Conservation (phyloP, 1,284 basidiomycete species). For the Baeospora myosura region DNA sequence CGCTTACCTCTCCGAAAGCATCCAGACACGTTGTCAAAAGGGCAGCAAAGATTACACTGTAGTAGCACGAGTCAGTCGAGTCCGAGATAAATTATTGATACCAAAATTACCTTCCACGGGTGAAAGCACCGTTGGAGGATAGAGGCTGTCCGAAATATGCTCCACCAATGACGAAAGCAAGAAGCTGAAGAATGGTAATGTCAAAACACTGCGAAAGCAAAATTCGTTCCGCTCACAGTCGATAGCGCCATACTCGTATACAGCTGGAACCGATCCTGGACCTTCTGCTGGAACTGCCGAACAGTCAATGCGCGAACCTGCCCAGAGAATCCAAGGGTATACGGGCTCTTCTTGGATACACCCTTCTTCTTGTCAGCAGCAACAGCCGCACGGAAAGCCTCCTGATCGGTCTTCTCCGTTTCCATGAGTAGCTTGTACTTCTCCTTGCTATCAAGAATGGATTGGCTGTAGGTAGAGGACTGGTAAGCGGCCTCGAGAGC, state of each 20-base stretch:
- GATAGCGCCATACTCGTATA: conserved; percentile 61
- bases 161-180: conserved; percentile 73
- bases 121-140: conserved; percentile 78
- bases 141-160: conserved; percentile 69
- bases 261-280: conserved; percentile 82
- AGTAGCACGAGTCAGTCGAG: background rate
- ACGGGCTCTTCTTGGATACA: conserved; percentile 79
- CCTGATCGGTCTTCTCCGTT: conserved; percentile 59
- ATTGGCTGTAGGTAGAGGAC: conserved; percentile 42
- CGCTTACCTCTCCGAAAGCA: conserved; percentile 65
- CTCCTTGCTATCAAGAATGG: conserved; percentile 44
- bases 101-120: conserved; percentile 51
- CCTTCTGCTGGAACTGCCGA: conserved; percentile 70
- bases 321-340: conserved; percentile 73
- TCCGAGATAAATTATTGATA: background rate
- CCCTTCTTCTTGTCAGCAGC: conserved; percentile 76
- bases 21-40: conserved; percentile 70
- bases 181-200: conserved; percentile 20
- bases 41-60: conserved; percentile 69
- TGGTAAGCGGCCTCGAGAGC: conserved; percentile 65
- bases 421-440: conserved; percentile 65
- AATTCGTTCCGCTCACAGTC: conserved; percentile 36
- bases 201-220: background rate
- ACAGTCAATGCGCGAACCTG: conserved; percentile 70
- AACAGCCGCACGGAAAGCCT: conserved; percentile 73